Base-by-base conservation (phyloP, 805 yeast genomes). In the Trichomonascus vanleenenianus region DNA sequence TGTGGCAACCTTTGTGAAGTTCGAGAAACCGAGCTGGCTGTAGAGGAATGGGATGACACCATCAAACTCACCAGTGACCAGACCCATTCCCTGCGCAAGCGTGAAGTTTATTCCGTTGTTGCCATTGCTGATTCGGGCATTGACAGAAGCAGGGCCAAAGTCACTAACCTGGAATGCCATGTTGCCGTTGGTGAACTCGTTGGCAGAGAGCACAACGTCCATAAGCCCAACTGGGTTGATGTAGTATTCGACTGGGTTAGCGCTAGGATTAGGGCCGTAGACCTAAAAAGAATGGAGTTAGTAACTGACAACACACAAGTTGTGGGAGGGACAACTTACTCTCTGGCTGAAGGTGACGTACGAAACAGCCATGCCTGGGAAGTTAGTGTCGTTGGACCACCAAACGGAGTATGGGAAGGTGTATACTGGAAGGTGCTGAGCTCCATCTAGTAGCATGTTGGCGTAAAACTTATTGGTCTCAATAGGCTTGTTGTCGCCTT, bases 51-150 rank as follows among this genome's bases (percentile, higher is more conserved):
- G 74, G 25, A 72, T 65, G 52, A 77, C 62, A 10, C 79, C 79
- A 53, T 73, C 62, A 54, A 73, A 74, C 20, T 75, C 63, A 22
- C 81, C 85, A 30, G 95, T 82, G 12, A 85, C 76, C 50, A 85
- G 79, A 5, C 96, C 96, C 73, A 73, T 73, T 45, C 97, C 97
- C 62, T 83, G 89, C 4, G 82, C 84, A 45, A 84, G 57, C 3
- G 91, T 89, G 40, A 75, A 50, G 30, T 70, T 68, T 12, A 81
- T 63, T 39, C 61, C 62, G 40, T 73, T 72, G 2, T 55, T 48
- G 12, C 62, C 47, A 7, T 40, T 49, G 43, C 46, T 53, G 32
- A 46, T 65, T 42, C 49, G 65, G 9, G 73, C 77, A 38, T 66
- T 63, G 11, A 72, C 76, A 5, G 84, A 77, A 62, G 79, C 70